These are phyloP conservation scores for Geotrichum phurueaensis DNA, from an alignment of 1,139 yeast species.

Conservation along the genomic window DNA sequence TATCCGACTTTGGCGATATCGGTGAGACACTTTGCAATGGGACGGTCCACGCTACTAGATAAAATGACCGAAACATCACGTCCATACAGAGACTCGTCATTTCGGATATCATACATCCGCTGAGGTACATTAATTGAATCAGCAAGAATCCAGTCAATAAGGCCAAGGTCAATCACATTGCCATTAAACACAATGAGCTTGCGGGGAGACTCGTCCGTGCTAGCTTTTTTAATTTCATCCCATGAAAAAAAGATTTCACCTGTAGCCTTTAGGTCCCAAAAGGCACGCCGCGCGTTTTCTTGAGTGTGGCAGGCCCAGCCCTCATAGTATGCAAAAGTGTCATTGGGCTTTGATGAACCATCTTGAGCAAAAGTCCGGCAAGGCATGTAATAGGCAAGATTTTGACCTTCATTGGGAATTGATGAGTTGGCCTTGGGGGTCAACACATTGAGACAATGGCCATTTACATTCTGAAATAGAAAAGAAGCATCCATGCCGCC, in stretches of 20 bases:
- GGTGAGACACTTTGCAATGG: slow-evolving; percentile 64
- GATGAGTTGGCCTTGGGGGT: slow-evolving; percentile 25
- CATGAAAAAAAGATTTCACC: slow-evolving; percentile 77
- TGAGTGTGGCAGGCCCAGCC: slow-evolving; percentile 81
- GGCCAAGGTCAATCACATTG: slow-evolving; percentile 68
- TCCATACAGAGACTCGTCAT: slow-evolving; percentile 37
- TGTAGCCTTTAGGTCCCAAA: slow-evolving; percentile 48
- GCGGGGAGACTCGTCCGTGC: slow-evolving; percentile 45
- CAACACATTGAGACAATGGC: slow-evolving; percentile 69
- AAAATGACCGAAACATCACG: slow-evolving; percentile 15
- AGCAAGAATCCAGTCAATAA: slow-evolving; percentile 58
- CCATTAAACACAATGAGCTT: slow-evolving; percentile 74
- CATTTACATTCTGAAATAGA: slow-evolving; percentile 80
- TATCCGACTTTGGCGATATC: slow-evolving; percentile 78
- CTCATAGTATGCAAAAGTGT: slow-evolving; percentile 42
- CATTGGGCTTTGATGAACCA: slow-evolving; percentile 38
- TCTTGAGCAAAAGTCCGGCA: slow-evolving; percentile 56
- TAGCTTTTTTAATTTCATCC: slow-evolving; percentile 51
- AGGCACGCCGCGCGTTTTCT: slow-evolving; percentile 50
- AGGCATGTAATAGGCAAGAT: slow-evolving; percentile 85
- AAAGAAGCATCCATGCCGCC: slow-evolving; percentile 78
- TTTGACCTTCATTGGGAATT: slow-evolving; percentile 60
- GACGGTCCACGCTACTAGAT: slow-evolving; percentile 33
- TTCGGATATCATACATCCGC: slow-evolving; percentile 56
- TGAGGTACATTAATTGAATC: slow-evolving; percentile 50